phyloP scores from a whole-genome alignment of 495 filamentous ascomycete species.

The Trichoderma reesei region DNA sequence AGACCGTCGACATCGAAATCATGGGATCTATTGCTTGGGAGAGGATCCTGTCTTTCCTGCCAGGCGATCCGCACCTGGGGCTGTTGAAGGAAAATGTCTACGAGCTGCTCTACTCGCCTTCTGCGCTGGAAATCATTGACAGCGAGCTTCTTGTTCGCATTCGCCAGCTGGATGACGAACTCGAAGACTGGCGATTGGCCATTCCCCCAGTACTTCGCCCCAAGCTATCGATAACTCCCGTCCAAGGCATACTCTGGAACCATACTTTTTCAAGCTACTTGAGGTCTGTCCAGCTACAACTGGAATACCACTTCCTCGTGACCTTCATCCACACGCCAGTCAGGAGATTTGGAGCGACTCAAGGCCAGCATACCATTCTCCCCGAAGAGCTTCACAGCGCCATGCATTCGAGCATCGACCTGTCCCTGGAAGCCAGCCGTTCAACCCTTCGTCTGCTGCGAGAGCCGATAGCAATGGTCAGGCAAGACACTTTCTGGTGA shows the following conservation, averaged over 20 bases:
- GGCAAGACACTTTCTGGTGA: conserved; percentile 2
- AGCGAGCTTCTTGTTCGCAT: conserved; percentile 8
- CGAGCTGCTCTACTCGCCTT: conserved; percentile 10
- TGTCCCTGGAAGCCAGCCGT: conserved; percentile 14
- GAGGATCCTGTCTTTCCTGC: neutral
- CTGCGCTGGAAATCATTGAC: conserved; percentile 1
- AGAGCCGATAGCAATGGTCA: neutral
- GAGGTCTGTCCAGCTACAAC: neutral
- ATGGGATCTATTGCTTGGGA: neutral
- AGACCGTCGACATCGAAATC: neutral
- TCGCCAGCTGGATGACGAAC: conserved; percentile 13
- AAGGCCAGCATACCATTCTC: neutral
- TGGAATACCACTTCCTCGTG: conserved; percentile 12
- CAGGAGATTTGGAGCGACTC: conserved; percentile 13
- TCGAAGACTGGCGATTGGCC: conserved; percentile 13
- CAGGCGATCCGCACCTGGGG: conserved; percentile 17
- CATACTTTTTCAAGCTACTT: neutral
- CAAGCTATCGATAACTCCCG: conserved; percentile 6
- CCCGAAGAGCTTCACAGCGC: conserved; percentile 14
- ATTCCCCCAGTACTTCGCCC: neutral
- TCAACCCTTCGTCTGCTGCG: conserved; percentile 8
- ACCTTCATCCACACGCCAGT: conserved; percentile 11
- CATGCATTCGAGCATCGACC: conserved; percentile 14
- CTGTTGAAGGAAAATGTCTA: conserved; percentile 20
- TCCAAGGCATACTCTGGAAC: neutral